Evolutionary conservation across 805 yeast genomes (phyloP).

Genomic region (Saccharomycopsis babjevae): DNA sequence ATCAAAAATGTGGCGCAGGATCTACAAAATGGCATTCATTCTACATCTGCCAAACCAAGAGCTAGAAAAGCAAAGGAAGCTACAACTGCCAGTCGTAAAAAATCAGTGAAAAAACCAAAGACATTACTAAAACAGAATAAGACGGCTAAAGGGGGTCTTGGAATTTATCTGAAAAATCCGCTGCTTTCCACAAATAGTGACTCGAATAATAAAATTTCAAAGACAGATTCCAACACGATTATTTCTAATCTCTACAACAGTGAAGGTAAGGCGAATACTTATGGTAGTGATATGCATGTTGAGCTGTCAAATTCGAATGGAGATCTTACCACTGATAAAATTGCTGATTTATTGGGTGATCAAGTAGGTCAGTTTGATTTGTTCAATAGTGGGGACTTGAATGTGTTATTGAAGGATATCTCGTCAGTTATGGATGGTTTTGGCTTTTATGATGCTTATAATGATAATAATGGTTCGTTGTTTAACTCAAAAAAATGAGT

Average conservation of each 20-base stretch:
- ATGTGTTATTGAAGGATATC: conserved; percentile 14
- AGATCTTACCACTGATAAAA: neutral
- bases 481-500: neutral
- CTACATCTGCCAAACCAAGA: conserved; percentile 1
- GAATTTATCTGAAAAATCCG: neutral
- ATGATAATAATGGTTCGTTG: conserved; percentile 2
- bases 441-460: conserved; percentile 16
- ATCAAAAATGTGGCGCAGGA: neutral
- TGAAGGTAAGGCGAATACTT: neutral
- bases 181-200: neutral
- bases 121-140: neutral
- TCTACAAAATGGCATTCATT: neutral
- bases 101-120: neutral
- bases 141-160: neutral
- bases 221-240: neutral
- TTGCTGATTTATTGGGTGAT: neutral
- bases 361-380: neutral
- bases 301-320: neutral
- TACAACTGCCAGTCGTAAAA: neutral
- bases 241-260: neutral
- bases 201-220: neutral
- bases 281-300: neutral
- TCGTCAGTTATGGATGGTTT: conserved; percentile 18
- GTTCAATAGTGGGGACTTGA: conserved; percentile 5
- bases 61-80: neutral